phyloP scores from a whole-genome alignment of 2,329 filamentous ascomycete species.

The Tolypocladium guangdongense region DNA sequence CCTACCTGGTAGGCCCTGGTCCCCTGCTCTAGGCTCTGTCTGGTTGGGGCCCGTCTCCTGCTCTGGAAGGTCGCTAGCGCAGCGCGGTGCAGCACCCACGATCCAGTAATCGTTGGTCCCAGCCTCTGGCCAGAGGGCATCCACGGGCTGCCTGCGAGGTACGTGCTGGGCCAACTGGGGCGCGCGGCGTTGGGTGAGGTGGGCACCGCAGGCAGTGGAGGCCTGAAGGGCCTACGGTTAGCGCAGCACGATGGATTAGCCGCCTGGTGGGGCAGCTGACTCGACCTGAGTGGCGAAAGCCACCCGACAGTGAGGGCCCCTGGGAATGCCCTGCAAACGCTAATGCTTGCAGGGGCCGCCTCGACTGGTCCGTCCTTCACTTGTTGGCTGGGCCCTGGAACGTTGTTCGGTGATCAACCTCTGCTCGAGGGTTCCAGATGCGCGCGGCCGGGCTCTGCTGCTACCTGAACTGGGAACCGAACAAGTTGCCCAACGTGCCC shows the following conservation, averaged over 20 bases:
- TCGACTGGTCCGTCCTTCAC: not conserved
- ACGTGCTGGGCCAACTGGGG: not conserved
- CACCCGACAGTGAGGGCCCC: not conserved
- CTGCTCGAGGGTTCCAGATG: too few relatives aligned
- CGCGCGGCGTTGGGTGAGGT: not conserved
- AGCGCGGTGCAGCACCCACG: not conserved
- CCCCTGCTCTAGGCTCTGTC: not conserved
- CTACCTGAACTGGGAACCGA: not conserved
- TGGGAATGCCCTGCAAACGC: not conserved
- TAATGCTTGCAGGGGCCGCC: not conserved
- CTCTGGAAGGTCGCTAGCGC: not conserved
- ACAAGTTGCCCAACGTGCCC: not conserved
- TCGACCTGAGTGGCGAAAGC: constrained; percentile 14
- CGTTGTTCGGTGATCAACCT: not conserved
- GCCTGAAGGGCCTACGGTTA: not conserved
- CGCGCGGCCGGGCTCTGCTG: not conserved
- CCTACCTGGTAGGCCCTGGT: not conserved
- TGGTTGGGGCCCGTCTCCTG: not conserved
- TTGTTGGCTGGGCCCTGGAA: not conserved
- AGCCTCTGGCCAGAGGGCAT: not conserved
- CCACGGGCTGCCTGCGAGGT: not conserved
- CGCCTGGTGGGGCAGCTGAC: constrained; percentile 22
- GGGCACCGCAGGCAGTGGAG: not conserved
- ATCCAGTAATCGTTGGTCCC: not conserved
- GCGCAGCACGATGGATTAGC: constrained; percentile 6